Base-by-base conservation (phyloP, 371 early-diverging fungal genomes). In the Phascolomyces articulosus region DNA sequence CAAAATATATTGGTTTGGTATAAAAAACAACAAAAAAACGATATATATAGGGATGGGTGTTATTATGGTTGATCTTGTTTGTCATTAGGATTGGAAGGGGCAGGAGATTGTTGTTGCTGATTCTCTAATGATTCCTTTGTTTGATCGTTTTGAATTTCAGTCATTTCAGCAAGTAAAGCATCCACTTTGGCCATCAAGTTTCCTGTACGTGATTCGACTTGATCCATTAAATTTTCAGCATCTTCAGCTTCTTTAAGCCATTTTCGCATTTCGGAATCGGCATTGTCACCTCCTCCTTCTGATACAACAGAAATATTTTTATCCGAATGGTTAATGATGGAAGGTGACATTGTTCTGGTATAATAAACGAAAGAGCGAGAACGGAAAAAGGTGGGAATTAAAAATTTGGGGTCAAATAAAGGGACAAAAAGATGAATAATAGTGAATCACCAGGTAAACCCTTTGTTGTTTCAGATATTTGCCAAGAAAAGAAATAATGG, bases 161-260 rank as follows among this genome's bases (percentile, higher is more conserved):
- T 31, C 18, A 75, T 63, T 60, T 78, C 74, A 11, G 66, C 65
- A 16, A 80, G 64, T 44, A 80, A 71, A 20, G 74, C 75, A 62
- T 77, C 74, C 29, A 80, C 68, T 58, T 80, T 80, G 57, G 72
- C 69, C 53, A 77, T 65, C 29, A 80, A 66, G 1, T 24, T 55
- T 48, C 72, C 76, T 2, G 80, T 70, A 56, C 73, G 71, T 11
- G 75, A 60, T 67, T 80, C 80, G 11, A 80, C 64, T 58, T 75
- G 63, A 34, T 58, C 71, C 80, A 80, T 80, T 2, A 80, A 60
- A 11, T 66, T 51, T 62, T 80, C 80, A 0, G 80, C 78, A 38
- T 63, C 68, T 60, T 77, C 75, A 3, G 72, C 67, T 64, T 80
- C 80, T 28, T 77, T 80, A 16, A 80, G 55, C 80, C 78, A 77